Evolutionary conservation across 495 filamentous ascomycete genomes (phyloP), one percentile per base, ranked within the genome.

Genomic region (Penicillium daleae): DNA sequence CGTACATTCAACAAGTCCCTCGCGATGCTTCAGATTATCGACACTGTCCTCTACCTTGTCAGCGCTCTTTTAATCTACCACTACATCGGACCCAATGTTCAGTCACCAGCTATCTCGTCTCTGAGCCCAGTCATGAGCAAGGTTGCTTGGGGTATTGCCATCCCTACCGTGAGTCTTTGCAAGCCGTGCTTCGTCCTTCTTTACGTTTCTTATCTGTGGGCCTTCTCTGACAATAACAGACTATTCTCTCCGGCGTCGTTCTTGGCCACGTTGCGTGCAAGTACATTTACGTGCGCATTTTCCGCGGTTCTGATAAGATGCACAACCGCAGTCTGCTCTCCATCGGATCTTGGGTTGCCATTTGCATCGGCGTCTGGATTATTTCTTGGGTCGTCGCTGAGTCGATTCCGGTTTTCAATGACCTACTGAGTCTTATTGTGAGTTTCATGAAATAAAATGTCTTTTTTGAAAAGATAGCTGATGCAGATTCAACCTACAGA

Each of bases 341-440:
- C 10, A 65, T 76, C 10, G 76, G 74, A 17, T 73, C 79, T 6
- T 93, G 90, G 90, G 70, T 87, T 0, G 73, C 61, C 8, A 83
- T 92, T 26, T 80, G 83, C 22, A 57, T 82, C 8, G 61, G 66
- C 57, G 74, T 90, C 40, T 91, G 89, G 73, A 46, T 87, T 13
- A 58, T 90, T 10, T 84, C 88, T 6, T 92, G 87, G 86, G 71
- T 91, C 60, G 86, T 93, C 63, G 88, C 89, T 4, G 85, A 89
- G 66, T 84, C 86, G 3, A 89, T 92, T 27, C 90, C 90, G 0
- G 85, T 89, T 63, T 92, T 92, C 76, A 86, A 83, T 61, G 82
- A 87, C 53, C 66, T 92, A 59, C 71, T 92, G 50, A 81, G 80
- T 59, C 62, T 85, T 57, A 80, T 83, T 57, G 74, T 78, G 66